Conservation (phyloP, 805 yeast genomes). For the Saturnispora dispora region DNA sequence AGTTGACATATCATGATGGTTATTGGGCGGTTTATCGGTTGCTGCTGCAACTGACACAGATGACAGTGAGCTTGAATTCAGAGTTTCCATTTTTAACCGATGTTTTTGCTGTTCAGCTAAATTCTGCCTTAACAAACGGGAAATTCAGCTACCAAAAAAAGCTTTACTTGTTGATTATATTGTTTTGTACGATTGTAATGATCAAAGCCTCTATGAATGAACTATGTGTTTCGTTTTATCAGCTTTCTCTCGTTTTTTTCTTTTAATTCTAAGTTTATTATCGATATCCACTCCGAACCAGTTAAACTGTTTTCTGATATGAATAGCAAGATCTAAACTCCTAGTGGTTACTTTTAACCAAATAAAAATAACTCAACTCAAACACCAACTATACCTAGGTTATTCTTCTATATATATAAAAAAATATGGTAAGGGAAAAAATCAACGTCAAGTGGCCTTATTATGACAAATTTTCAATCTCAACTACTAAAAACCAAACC, state of each 20-base stretch:
- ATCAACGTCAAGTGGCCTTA: neutral
- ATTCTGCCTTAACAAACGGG: no score
- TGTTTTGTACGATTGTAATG: neutral
- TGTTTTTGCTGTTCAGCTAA: neutral
- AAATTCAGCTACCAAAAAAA: neutral
- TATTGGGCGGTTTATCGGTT: constrained; percentile 1
- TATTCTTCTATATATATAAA: neutral
- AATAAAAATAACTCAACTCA: neutral
- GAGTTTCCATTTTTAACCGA: neutral
- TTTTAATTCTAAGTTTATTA: neutral
- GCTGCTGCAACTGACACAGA: neutral
- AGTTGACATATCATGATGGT: neutral
- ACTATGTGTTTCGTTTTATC: neutral
- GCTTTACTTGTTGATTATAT: neutral
- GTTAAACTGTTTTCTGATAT: neutral
- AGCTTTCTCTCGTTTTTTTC: neutral
- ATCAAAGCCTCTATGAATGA: neutral
- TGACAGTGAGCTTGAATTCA: neutral
- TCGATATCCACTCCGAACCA: neutral
- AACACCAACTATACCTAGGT: neutral
- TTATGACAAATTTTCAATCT: neutral
- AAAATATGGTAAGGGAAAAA: neutral
- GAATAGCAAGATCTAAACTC: neutral
- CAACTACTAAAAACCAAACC: neutral
- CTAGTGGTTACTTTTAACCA: neutral